phyloP scores from a whole-genome alignment of 2,329 filamentous ascomycete genomes.

The Lasiodiplodia hormozganensis region DNA sequence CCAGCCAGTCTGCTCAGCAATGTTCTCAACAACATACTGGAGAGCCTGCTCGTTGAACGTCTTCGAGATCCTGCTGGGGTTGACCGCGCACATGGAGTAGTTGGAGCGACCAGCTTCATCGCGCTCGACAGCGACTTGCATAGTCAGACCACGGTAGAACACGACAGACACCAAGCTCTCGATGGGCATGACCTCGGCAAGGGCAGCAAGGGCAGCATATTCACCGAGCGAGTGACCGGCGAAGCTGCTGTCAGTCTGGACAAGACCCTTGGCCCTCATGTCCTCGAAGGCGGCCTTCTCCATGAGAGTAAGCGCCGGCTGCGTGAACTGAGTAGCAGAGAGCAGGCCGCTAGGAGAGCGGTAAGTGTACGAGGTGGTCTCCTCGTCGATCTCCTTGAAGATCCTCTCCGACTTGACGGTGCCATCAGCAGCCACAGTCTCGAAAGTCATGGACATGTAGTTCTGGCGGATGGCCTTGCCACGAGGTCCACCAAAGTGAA shows the following conservation, averaged over 20 bases:
- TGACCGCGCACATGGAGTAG: constrained; percentile 99
- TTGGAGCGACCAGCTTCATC: constrained; percentile 92
- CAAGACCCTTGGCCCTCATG: constrained; percentile 96
- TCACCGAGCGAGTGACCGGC: constrained; percentile 97
- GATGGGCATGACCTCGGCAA: constrained; percentile 99
- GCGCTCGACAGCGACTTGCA: constrained; percentile 98
- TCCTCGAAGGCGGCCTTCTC: constrained; percentile 99
- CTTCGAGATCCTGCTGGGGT: constrained; percentile 97
- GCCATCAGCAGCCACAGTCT: constrained; percentile 92
- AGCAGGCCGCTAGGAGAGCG: constrained; percentile 91
- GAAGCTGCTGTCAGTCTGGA: constrained; percentile 95
- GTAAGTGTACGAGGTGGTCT: constrained; percentile 95
- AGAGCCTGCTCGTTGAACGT: constrained; percentile 98
- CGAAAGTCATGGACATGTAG: constrained; percentile 99
- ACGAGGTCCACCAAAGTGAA: constrained; percentile 95
- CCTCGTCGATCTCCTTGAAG: constrained; percentile 96
- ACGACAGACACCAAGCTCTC: constrained; percentile 97
- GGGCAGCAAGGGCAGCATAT: constrained; percentile 93
- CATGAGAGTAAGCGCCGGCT: constrained; percentile 97
- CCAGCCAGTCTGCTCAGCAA: constrained; percentile 93
- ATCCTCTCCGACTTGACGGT: constrained; percentile 98
- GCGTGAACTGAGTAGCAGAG: constrained; percentile 97
- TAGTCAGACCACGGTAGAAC: constrained; percentile 97
- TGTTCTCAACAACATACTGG: constrained; percentile 95
- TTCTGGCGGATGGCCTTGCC: constrained; percentile 98